Evolutionary conservation across 176 grass and related monocot species (phyloP), one percentile per base, ranked within the genome.

Genomic region (Microstegium vimineum): DNA sequence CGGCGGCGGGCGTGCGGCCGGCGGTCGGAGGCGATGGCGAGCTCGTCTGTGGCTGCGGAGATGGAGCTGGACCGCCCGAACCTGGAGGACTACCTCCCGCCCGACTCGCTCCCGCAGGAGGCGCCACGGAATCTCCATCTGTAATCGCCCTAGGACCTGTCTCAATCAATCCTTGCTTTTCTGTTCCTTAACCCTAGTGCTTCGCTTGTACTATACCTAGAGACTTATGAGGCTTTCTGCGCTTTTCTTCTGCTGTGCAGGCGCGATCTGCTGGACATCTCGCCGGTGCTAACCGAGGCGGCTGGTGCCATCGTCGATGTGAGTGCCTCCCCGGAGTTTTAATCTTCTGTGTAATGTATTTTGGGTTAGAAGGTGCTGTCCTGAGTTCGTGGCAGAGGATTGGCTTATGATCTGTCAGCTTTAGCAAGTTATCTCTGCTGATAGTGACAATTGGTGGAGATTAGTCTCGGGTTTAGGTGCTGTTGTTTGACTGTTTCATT

Each of bases 291-390:
- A 49, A 95, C 87, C 8, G 96, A 99, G 86, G 96, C 96, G 1
- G 93, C 96, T 4, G 96, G 96, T 6, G 96, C 93, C 73, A 99
- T 99, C 66, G 91, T 99, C 20, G 96, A 99, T 88, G 95, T 98
- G 86, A 91, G 92, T 84, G 46, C 0, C n/a, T 73, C 65, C 1
- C 12, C 5, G 18, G 43, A 41, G 66, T 60, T 43, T 72, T 31
- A 57, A 66, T 81, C 0, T 12, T 64, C 45, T 57, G 13, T 59
- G 54, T 60, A 10, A 2, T 87, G 71, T 40, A n/a, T 66, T 72
- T 82, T 4, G 31, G 27, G 30, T 31, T 69, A 8, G 10, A n/a
- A 31, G 6, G 5, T 49, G 10, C 0, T 17, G 1, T 62, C 16
- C 6, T 35, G 10, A 4, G 56, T 10, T 60, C 1, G 9, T 60